These are phyloP conservation scores for Geotrichum ghanense DNA, from an alignment of 805 yeast genomes.

Conservation along the genomic window DNA sequence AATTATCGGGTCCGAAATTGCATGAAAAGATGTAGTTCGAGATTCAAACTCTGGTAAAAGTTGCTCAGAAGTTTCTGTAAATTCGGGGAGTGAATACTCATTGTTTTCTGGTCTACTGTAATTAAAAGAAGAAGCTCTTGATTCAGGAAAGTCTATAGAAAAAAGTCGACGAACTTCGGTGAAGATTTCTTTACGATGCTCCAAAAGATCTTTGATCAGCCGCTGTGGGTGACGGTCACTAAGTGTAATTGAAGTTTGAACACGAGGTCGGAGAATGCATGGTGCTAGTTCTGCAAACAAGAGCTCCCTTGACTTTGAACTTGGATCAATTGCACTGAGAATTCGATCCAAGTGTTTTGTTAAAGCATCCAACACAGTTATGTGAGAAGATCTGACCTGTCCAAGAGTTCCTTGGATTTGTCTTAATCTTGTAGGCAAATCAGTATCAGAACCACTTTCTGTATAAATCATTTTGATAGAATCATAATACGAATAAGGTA, in stretches of 20 bases:
- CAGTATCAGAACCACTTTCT: constrained; percentile 31
- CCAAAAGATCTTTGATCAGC: constrained; percentile 51
- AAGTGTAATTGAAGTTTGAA: constrained; percentile 34
- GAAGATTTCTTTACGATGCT: constrained; percentile 51
- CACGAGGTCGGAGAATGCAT: constrained; percentile 45
- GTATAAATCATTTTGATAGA: constrained; percentile 55
- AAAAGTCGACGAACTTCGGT: too few relatives aligned
- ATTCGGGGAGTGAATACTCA: too few relatives aligned
- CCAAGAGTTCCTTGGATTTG: constrained; percentile 57
- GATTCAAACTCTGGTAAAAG: too few relatives aligned
- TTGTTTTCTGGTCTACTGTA: too few relatives aligned
- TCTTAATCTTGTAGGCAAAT: constrained; percentile 33
- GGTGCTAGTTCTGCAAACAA: constrained; percentile 58
- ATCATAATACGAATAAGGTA: constrained; percentile 56
- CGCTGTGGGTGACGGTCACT: constrained; percentile 48
- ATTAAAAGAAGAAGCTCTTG: too few relatives aligned
- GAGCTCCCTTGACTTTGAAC: constrained; percentile 21
- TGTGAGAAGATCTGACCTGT: constrained; percentile 56
- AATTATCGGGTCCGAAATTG: too few relatives aligned
- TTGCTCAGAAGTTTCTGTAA: too few relatives aligned
- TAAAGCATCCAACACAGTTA: constrained; percentile 74
- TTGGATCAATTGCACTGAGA: constrained; percentile 36
- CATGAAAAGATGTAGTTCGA: too few relatives aligned
- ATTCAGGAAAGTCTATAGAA: too few relatives aligned
- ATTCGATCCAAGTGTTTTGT: constrained; percentile 63